phyloP scores from a whole-genome alignment of 2,329 filamentous ascomycete genomes.

The Trichoderma koningiopsis region DNA sequence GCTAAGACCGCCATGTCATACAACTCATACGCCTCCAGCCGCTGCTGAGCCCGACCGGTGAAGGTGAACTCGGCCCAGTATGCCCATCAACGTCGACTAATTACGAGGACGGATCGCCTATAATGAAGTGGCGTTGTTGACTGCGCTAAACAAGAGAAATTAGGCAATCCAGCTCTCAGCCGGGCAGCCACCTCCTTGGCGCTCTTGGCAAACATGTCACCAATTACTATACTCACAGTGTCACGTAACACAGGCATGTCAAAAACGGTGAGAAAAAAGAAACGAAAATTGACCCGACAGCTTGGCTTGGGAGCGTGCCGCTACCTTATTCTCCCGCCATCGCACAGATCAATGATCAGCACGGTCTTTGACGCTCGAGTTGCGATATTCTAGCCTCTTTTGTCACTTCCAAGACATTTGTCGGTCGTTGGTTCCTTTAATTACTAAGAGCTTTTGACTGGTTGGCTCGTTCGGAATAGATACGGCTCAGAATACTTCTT shows the following conservation, averaged over 20 bases:
- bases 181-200: background rate
- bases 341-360: background rate
- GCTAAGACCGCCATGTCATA: conserved; percentile 8
- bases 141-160: background rate
- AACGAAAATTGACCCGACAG: background rate
- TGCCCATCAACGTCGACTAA: background rate
- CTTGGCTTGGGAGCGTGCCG: conserved; percentile 2
- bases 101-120: background rate
- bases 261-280: background rate
- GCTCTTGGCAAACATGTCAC: background rate
- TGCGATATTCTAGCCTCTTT: background rate
- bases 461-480: background rate
- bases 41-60: background rate
- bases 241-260: background rate
- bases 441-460: background rate
- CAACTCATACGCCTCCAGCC: background rate
- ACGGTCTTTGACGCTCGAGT: background rate
- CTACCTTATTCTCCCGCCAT: background rate
- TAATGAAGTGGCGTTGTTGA: background rate
- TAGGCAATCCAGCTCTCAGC: background rate
- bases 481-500: background rate
- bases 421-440: background rate
- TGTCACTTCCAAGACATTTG: background rate
- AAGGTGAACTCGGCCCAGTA: background rate
- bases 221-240: background rate